A percentile compares a stretch with the other conserved stretches of the same genome.
Evolutionary conservation across 2,329 filamentous ascomycete species (phyloP).

Genomic region (Apiospora koreana): DNA sequence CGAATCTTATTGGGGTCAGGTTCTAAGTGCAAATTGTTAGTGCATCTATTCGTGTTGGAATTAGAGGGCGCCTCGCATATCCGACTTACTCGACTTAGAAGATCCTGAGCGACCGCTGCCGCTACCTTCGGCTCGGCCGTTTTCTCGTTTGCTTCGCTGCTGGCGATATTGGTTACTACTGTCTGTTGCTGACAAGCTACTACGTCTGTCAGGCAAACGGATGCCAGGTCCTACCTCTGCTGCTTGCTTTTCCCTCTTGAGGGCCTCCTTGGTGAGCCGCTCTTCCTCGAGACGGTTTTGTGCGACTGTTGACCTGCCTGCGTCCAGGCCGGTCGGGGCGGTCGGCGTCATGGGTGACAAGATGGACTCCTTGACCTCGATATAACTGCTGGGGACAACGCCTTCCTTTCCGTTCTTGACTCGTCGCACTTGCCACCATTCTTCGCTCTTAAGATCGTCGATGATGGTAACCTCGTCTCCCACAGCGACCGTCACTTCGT

Average conservation of each 20-base stretch:
- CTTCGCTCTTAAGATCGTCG: slow-evolving; percentile 89
- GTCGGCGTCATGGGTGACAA: slow-evolving; percentile 48
- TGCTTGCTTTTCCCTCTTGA: slow-evolving; percentile 66
- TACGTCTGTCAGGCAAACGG: slow-evolving; percentile 74
- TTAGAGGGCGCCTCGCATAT: not conserved
- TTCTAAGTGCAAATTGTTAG: slow-evolving; percentile 49
- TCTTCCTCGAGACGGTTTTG: slow-evolving; percentile 81
- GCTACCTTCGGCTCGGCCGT: slow-evolving; percentile 58
- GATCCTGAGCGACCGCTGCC: slow-evolving; percentile 47
- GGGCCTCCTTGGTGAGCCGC: slow-evolving; percentile 77
- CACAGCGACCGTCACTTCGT: slow-evolving; percentile 88
- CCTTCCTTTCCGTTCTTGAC: slow-evolving; percentile 92
- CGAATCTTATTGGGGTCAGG: slow-evolving; percentile 82
- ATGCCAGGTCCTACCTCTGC: slow-evolving; percentile 78
- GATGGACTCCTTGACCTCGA: slow-evolving; percentile 78
- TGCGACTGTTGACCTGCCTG: slow-evolving; percentile 67
- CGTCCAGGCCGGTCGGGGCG: slow-evolving; percentile 53
- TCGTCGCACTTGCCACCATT: slow-evolving; percentile 96
- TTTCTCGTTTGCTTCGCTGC: slow-evolving; percentile 74
- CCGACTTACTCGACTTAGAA: slow-evolving; percentile 71
- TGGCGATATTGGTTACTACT: slow-evolving; percentile 67
- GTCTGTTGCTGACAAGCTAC: slow-evolving; percentile 71
- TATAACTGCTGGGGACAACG: slow-evolving; percentile 94
- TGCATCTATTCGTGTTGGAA: not conserved
- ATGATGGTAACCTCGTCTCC: slow-evolving; percentile 90